These are phyloP conservation scores for Davidsoniella virescens DNA, from an alignment of 2,329 filamentous ascomycete genomes.

Conservation along the genomic window DNA sequence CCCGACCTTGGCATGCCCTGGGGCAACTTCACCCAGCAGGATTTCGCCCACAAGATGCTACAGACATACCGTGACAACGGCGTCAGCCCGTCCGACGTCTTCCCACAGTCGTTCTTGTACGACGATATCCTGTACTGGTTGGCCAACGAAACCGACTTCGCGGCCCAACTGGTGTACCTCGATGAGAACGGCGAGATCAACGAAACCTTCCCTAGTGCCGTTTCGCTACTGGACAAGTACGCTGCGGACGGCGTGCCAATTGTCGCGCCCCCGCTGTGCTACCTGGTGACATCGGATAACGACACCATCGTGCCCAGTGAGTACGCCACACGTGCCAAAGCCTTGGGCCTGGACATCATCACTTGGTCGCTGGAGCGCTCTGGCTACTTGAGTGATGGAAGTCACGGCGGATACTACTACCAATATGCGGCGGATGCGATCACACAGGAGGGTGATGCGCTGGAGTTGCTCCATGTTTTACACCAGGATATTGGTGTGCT, in stretches of 20 bases:
- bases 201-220: conserved; percentile 34
- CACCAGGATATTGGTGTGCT: conserved; percentile 41
- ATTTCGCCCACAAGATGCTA: conserved; percentile 48
- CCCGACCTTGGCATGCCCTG: conserved; percentile 58
- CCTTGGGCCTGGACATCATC: conserved; percentile 46
- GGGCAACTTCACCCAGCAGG: conserved; percentile 45
- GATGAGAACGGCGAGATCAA: conserved; percentile 43
- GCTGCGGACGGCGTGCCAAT: conserved; percentile 42
- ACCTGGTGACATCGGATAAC: conserved; percentile 35
- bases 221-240: conserved; percentile 39
- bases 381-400: conserved; percentile 37
- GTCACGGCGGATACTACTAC: conserved; percentile 38
- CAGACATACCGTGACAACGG: conserved; percentile 39
- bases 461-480: conserved; percentile 48
- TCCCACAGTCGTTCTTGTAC: conserved; percentile 49
- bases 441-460: conserved; percentile 49
- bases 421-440: conserved; percentile 36
- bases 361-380: conserved; percentile 55
- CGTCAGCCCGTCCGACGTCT: conserved; percentile 38
- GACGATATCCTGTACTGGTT: conserved; percentile 53
- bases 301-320: conserved; percentile 43
- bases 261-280: conserved; percentile 46
- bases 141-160: conserved; percentile 41
- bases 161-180: conserved; percentile 45
- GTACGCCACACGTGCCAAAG: conserved; percentile 45